Percentiles rank a stretch among this genome's conserved stretches.
phyloP scores from a whole-genome alignment of 2,329 filamentous ascomycete species.

The Claviceps paspali region DNA sequence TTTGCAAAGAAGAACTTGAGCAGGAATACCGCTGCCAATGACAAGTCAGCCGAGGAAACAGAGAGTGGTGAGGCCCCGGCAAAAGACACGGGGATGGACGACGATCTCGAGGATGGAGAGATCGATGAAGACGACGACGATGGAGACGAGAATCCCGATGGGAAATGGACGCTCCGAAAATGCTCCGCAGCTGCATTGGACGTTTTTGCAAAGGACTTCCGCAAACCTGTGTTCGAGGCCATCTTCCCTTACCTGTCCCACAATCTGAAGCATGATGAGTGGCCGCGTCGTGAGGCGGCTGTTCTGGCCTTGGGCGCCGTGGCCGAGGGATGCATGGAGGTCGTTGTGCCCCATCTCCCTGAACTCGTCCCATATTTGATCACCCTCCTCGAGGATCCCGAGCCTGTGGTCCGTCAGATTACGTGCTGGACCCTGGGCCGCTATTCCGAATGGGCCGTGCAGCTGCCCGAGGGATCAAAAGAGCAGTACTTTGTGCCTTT shows the following conservation, averaged over 20 bases:
- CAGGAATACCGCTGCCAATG: slow-evolving; percentile 43
- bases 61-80: slow-evolving; percentile 28
- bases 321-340: slow-evolving; percentile 83
- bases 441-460: slow-evolving; percentile 84
- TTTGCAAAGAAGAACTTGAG: slow-evolving; percentile 61
- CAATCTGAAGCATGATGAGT: slow-evolving; percentile 76
- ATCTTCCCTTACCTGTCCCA: slow-evolving; percentile 86
- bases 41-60: slow-evolving; percentile 8
- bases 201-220: slow-evolving; percentile 83
- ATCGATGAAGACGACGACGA: slow-evolving; percentile 55
- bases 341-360: slow-evolving; percentile 78
- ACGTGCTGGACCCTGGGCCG: slow-evolving; percentile 95
- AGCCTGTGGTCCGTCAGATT: slow-evolving; percentile 88
- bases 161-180: slow-evolving; percentile 89
- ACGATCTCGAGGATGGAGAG: slow-evolving; percentile 77
- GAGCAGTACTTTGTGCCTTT: slow-evolving; percentile 79
- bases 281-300: slow-evolving; percentile 85
- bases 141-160: slow-evolving; percentile 75
- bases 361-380: slow-evolving; percentile 85
- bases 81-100: slow-evolving; percentile 45
- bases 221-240: slow-evolving; percentile 72
- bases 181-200: slow-evolving; percentile 93
- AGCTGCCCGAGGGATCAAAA: slow-evolving; percentile 52
- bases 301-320: slow-evolving; percentile 90
- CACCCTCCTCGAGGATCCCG: slow-evolving; percentile 64